A percentile compares a stretch with the other conserved stretches of the same genome.
These are phyloP conservation scores for Solanum chacoense DNA, from an alignment of 305 asterid genomes.

Conservation along the genomic window DNA sequence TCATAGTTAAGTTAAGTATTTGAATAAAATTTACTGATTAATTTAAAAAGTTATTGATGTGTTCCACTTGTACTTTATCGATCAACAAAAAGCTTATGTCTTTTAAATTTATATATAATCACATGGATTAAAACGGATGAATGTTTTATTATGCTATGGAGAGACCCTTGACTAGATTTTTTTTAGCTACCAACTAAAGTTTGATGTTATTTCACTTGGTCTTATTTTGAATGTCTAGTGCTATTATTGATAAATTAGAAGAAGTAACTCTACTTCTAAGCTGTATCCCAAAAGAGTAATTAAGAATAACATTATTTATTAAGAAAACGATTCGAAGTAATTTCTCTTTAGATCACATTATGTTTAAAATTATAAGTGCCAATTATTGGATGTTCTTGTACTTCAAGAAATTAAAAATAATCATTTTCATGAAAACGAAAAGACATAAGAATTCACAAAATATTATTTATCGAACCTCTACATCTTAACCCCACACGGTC, in stretches of 20 bases:
- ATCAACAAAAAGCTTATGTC: not conserved
- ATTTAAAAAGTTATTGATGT: not conserved
- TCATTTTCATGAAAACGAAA: too few species aligned
- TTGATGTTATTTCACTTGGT: not conserved
- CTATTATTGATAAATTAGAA: not conserved
- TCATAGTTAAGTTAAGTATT: not conserved
- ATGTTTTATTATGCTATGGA: not conserved
- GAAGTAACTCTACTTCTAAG: not conserved
- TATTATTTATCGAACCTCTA: too few species aligned
- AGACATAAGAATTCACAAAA: too few species aligned
- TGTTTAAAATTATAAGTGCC: too few species aligned
- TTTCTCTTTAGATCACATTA: not conserved
- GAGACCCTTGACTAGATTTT: not conserved
- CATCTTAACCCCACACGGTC: too few species aligned
- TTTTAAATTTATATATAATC: not conserved
- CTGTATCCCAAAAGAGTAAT: not conserved
- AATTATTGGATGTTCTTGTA: too few species aligned
- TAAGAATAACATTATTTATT: too few species aligned
- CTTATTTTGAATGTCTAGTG: not conserved
- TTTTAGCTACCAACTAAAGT: not conserved
- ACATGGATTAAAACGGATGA: not conserved
- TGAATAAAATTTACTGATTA: not conserved
- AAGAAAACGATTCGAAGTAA: not conserved
- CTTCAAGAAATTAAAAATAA: too few species aligned
- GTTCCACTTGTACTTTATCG: not conserved